phyloP scores from a whole-genome alignment of 805 yeast species.

The Cephaloascus fragrans region DNA sequence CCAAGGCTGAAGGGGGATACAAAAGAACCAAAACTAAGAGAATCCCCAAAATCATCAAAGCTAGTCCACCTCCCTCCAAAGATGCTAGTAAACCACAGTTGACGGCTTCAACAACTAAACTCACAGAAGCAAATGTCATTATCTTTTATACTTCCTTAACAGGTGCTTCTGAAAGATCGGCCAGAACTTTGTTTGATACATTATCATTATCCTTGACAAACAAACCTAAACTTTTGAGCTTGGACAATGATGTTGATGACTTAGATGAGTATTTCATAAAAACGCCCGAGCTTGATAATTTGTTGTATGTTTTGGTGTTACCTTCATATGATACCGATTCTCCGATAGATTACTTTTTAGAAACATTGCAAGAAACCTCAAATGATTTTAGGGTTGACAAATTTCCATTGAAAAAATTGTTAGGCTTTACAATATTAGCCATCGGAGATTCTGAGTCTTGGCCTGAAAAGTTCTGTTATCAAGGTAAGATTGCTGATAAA shows the following conservation, averaged over 20 bases:
- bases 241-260: constrained; percentile 78
- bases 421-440: constrained; percentile 82
- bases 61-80: constrained; percentile 16
- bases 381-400: constrained; percentile 83
- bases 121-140: constrained; percentile 46
- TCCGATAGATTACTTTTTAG: constrained; percentile 81
- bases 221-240: constrained; percentile 47
- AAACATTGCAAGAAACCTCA: constrained; percentile 68
- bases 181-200: constrained; percentile 35
- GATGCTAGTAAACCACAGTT: constrained; percentile 11
- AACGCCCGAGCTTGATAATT: constrained; percentile 39
- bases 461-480: constrained; percentile 81
- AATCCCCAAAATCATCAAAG: constrained; percentile 31
- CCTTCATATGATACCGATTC: constrained; percentile 93
- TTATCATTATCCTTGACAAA: constrained; percentile 18
- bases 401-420: constrained; percentile 55
- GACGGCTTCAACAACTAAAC: constrained; percentile 28
- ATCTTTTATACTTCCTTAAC: constrained; percentile 82
- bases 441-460: constrained; percentile 83
- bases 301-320: constrained; percentile 61
- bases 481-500: constrained; percentile 65
- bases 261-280: constrained; percentile 72
- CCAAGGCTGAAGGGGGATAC: constrained; percentile 3
- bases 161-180: constrained; percentile 70
- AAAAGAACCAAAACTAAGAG: constrained; percentile 17